These are phyloP conservation scores for Yamadazyma akitaensis DNA, from an alignment of 805 yeast species.

Conservation along the genomic window DNA sequence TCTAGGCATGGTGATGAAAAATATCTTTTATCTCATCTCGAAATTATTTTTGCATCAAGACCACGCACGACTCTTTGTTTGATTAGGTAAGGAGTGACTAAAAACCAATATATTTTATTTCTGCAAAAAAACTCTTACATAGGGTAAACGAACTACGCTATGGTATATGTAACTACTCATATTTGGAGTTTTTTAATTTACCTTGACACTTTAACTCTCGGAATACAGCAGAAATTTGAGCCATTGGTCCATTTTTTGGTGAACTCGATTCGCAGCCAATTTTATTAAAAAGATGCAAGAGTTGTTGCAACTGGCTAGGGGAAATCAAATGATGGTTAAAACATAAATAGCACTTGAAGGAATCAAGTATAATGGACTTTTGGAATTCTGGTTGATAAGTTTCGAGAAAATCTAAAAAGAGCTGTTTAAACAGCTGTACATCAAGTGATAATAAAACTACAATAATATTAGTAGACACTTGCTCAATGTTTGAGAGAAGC, in stretches of 20 bases:
- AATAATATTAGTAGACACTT: slow-evolving; percentile 2
- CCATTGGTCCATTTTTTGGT: background rate
- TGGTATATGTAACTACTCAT: too few species aligned
- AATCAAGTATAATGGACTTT: background rate
- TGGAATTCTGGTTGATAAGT: background rate
- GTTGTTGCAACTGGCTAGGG: background rate
- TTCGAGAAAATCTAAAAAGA: background rate
- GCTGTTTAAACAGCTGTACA: slow-evolving; percentile 2
- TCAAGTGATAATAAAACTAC: slow-evolving; percentile 7
- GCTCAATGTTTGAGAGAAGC: background rate
- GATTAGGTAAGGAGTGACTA: too few species aligned
- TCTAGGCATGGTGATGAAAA: slow-evolving; percentile 70
- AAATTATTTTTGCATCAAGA: background rate
- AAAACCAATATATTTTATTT: background rate
- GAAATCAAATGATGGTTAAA: slow-evolving; percentile 2
- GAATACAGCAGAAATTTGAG: background rate
- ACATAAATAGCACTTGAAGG: slow-evolving; percentile 10
- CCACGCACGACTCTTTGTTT: background rate
- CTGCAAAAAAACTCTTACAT: too few species aligned
- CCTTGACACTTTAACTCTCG: background rate
- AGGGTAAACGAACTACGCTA: too few species aligned
- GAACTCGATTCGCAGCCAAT: slow-evolving; percentile 1
- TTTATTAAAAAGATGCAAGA: background rate
- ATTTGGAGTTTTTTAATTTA: background rate
- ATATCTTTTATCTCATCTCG: slow-evolving; percentile 7